Conservation (phyloP, 495 filamentous ascomycete genomes). For the Penicillium maclennaniae region DNA sequence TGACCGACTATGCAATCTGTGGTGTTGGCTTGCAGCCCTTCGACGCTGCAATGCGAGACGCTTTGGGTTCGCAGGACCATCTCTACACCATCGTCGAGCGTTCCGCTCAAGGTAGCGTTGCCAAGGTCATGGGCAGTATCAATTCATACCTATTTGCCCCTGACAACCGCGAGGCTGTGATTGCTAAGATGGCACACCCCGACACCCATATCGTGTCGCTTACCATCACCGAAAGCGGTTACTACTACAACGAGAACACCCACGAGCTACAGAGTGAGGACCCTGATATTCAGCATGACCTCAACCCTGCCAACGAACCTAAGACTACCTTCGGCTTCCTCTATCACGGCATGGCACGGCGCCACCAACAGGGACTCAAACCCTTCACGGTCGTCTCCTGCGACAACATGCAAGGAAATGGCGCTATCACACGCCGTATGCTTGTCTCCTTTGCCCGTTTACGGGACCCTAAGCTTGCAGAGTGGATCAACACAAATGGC, state of each 20-base stretch:
- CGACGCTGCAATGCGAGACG: slow-evolving; percentile 44
- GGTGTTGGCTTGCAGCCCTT: slow-evolving; percentile 47
- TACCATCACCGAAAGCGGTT: slow-evolving; percentile 50
- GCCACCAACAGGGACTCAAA: slow-evolving; percentile 37
- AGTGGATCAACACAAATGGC: slow-evolving; percentile 40
- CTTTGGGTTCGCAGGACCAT: slow-evolving; percentile 40
- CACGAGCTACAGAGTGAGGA: slow-evolving; percentile 45
- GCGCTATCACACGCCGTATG: slow-evolving; percentile 47
- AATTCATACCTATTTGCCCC: slow-evolving; percentile 48
- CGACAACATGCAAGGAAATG: slow-evolving; percentile 52
- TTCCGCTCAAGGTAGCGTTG: slow-evolving; percentile 41
- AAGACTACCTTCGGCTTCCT: slow-evolving; percentile 48
- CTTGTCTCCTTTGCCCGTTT: slow-evolving; percentile 43
- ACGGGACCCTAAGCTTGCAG: slow-evolving; percentile 37
- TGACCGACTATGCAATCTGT: slow-evolving; percentile 43
- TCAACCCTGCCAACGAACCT: slow-evolving; percentile 41
- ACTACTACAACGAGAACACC: slow-evolving; percentile 51
- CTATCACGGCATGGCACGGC: slow-evolving; percentile 41
- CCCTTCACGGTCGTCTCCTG: slow-evolving; percentile 50
- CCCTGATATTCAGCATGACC: slow-evolving; percentile 46
- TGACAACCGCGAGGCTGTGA: slow-evolving; percentile 44
- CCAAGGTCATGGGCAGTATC: slow-evolving; percentile 46
- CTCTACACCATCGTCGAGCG: slow-evolving; percentile 49
- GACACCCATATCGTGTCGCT: slow-evolving; percentile 50
- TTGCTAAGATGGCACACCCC: slow-evolving; percentile 48